Conservation (phyloP, 768 basidiomycete genomes). For the Tricholoma sp. region DNA sequence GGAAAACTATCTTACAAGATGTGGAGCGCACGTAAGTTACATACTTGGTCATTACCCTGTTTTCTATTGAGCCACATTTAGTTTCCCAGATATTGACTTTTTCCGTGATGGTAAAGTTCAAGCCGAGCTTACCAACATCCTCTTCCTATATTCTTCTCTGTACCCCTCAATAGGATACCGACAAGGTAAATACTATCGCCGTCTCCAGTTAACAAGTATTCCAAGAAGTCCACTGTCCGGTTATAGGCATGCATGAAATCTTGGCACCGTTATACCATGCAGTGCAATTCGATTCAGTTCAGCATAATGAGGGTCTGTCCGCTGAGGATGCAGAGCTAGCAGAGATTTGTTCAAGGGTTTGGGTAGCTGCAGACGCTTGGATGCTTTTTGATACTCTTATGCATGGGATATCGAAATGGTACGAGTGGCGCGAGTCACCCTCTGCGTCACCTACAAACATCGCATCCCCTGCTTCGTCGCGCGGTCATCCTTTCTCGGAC, state of each 20-base stretch:
- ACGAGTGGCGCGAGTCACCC: conserved; percentile 57
- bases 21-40: conserved; percentile 86
- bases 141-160: conserved; percentile 78
- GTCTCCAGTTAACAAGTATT: neutral
- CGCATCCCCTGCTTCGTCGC: conserved; percentile 35
- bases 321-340: conserved; percentile 32
- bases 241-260: conserved; percentile 91
- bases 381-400: conserved; percentile 77
- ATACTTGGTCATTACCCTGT: conserved; percentile 1
- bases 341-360: conserved; percentile 61
- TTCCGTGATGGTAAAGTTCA: conserved; percentile 78
- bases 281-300: conserved; percentile 76
- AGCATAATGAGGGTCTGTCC: conserved; percentile 21
- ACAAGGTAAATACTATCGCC: conserved; percentile 44
- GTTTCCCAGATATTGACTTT: conserved; percentile 94
- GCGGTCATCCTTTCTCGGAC: conserved; percentile 37
- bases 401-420: conserved; percentile 75
- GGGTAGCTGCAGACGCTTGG: conserved; percentile 87
- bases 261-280: conserved; percentile 85
- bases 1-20: conserved; percentile 88
- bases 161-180: conserved; percentile 87
- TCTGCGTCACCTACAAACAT: neutral
- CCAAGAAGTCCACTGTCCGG: neutral
- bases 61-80: conserved; percentile 23
- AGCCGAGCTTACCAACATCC: conserved; percentile 73